Evolutionary conservation across 345 rosid genomes (phyloP), one percentile per base, ranked within the genome.

Genomic region (Corymbia maculata): DNA sequence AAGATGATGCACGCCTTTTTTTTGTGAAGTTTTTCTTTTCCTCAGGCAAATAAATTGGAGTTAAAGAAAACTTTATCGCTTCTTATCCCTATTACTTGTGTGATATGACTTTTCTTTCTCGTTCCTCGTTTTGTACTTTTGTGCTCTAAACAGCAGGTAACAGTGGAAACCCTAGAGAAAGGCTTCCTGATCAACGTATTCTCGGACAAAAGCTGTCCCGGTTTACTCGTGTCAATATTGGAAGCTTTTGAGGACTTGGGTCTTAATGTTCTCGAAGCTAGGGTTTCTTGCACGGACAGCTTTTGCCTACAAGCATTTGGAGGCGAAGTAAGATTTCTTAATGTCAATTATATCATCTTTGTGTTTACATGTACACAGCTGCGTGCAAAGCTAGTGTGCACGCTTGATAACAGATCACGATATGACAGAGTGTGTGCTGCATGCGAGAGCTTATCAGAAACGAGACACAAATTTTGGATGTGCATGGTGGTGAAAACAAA

Each of bases 191-290:
- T 97, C 88, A 93, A 94, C 51, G 95, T 96, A 59, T 90, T 91
- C 75, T 90, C 95, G 49, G 95, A 91, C 68, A 93, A 93, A 91
- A 94, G 93, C 88, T 95, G 98, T 79, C 95, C 96, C 3, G 98
- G 98, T 45, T 89, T 96, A 91, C 97, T 97, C 53, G 98, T 95
- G 87, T 93, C 95, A 32, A 90, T 97, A 44, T 90, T 97, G 49
- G 99, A 97, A 93, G 94, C 96, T 75, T 95, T 97, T 89, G 99
- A 97, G 80, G 98, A 96, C 68, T 87, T 96, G 86, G 95, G 96
- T 47, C 96, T 97, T 49, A 93, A 92, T 90, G 94, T 97, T 88
- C 93, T 93, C 26, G 98, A 97, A 91, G 98, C 99, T 94, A 96
- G 97, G 97, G 98, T 92, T 96, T 95, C 98, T 89, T 97, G 98